Percentiles rank a stretch among this genome's conserved stretches.
Conservation (phyloP, 441 rosid species). For the Adansonia grandidieri region DNA sequence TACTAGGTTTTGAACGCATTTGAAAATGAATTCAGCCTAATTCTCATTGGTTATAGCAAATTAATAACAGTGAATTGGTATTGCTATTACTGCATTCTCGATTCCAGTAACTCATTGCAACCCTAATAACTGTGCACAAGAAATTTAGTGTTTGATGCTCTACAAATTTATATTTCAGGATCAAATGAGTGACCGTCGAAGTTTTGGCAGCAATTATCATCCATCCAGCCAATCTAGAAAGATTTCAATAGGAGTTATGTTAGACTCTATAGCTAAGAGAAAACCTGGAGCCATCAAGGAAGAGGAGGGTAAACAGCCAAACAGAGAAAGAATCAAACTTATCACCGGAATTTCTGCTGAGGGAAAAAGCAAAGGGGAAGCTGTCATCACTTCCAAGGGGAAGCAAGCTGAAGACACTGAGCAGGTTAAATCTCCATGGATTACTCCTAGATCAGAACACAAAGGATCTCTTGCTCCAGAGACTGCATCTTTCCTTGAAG, state of each 20-base stretch:
- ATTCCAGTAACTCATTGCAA: neutral
- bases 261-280: slow-evolving; percentile 51
- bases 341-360: slow-evolving; percentile 36
- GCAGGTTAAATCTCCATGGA: slow-evolving; percentile 60
- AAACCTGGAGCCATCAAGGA: slow-evolving; percentile 39
- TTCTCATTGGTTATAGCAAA: neutral
- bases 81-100: neutral
- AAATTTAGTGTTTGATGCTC: slow-evolving; percentile 7
- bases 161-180: slow-evolving; percentile 49
- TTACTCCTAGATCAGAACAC: slow-evolving; percentile 45
- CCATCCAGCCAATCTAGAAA: slow-evolving; percentile 77
- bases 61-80: neutral
- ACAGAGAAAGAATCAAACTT: slow-evolving; percentile 39
- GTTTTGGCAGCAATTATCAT: slow-evolving; percentile 55
- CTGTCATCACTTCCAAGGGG: slow-evolving; percentile 36
- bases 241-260: slow-evolving; percentile 74
- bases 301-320: slow-evolving; percentile 37
- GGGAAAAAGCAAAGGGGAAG: slow-evolving; percentile 39
- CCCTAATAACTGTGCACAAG: neutral
- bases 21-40: neutral
- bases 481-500: slow-evolving; percentile 35
- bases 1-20: slow-evolving; percentile 5
- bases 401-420: slow-evolving; percentile 43
- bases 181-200: slow-evolving; percentile 55
- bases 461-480: slow-evolving; percentile 45